A percentile compares a stretch with the other conserved stretches of the same genome.
These are phyloP conservation scores for Adansonia gregorii DNA, from an alignment of 441 rosid genomes.

Conservation along the genomic window DNA sequence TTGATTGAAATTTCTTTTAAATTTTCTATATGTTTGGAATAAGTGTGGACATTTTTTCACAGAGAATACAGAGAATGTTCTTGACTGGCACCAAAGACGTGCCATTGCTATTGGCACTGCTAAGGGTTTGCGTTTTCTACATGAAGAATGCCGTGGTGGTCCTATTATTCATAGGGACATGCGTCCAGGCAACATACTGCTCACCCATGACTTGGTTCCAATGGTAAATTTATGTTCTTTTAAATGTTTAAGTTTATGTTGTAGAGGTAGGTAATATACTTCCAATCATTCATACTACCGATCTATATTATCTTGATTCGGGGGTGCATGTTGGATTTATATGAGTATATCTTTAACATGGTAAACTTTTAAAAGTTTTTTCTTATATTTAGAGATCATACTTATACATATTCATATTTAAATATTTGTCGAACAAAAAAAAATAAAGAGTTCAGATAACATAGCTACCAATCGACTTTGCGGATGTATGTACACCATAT, in stretches of 20 bases:
- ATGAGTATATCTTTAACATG: no score
- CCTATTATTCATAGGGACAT: conserved; percentile 66
- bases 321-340: no score
- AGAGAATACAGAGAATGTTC: conserved; percentile 43
- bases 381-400: no score
- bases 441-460: no score
- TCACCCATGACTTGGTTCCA: conserved; percentile 69
- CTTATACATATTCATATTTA: no score
- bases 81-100: conserved; percentile 61
- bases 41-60: neutral
- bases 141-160: conserved; percentile 65
- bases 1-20: neutral
- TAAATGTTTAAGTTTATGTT: neutral
- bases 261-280: no score
- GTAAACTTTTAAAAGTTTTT: no score
- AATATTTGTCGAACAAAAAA: no score
- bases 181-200: conserved; percentile 63
- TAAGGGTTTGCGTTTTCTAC: conserved; percentile 66
- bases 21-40: neutral
- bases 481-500: no score
- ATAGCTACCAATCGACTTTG: no score
- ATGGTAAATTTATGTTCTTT: conserved; percentile 42
- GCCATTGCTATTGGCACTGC: conserved; percentile 64
- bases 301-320: no score
- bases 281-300: no score